These are phyloP conservation scores for Plasmodium ovale DNA, from an alignment of 169 alveolate genomes.

Conservation along the genomic window DNA sequence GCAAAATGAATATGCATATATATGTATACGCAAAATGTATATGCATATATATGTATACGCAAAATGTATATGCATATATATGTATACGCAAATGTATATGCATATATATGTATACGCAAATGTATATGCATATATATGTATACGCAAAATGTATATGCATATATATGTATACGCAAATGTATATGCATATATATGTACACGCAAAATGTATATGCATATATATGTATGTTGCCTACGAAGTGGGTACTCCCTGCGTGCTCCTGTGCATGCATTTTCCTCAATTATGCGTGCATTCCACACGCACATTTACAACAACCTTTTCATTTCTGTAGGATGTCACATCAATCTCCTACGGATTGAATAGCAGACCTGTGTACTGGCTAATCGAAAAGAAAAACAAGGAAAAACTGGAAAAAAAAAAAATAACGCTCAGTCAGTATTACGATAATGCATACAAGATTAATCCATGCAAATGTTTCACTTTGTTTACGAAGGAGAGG, in stretches of 20 bases:
- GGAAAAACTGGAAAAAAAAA: conserved; percentile 24
- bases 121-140: too few relatives aligned
- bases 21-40: too few relatives aligned
- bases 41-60: too few relatives aligned
- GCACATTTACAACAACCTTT: neutral
- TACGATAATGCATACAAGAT: conserved; percentile 24
- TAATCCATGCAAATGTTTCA: conserved; percentile 54
- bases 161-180: neutral
- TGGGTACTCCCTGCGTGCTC: too few relatives aligned
- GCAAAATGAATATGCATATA: too few relatives aligned
- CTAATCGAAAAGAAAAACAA: conserved; percentile 62
- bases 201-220: too few relatives aligned
- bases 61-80: too few relatives aligned
- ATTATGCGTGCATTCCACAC: too few relatives aligned
- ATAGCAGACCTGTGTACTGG: conserved; percentile 76
- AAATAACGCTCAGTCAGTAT: conserved; percentile 20
- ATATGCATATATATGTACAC: too few relatives aligned
- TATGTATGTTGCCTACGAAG: too few relatives aligned
- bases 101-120: neutral
- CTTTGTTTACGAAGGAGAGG: conserved; percentile 39
- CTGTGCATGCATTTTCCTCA: too few relatives aligned
- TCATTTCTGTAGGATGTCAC: conserved; percentile 30
- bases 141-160: too few relatives aligned
- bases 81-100: neutral
- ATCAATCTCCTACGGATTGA: conserved; percentile 43